Base-by-base conservation (phyloP, 495 filamentous ascomycete genomes). In the Cercophora newfieldiana region DNA sequence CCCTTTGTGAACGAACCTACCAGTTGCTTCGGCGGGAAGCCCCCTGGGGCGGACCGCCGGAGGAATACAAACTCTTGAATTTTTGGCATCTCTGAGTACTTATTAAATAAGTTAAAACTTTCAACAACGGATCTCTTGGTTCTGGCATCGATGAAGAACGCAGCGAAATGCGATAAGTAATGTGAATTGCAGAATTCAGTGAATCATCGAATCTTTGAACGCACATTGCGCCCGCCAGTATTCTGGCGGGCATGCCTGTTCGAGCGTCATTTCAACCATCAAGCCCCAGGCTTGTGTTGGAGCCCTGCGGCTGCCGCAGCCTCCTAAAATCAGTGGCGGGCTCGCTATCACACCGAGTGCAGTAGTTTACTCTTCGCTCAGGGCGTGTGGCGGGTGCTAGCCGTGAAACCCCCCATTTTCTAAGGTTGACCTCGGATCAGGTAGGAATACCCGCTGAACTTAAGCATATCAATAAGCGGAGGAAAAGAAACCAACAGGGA, bases 401-500 rank as follows among this genome's bases (percentile, higher is more conserved):
- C 70, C 66, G 60, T 63, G 59, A 71, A 73, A 68, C 73, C 26
- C 54, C 58, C 65, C n/a, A 3, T 48, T 68, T 74, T 68, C 68
- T 54, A 70, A 71, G 74, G 74, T 86, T 86, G 83, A 88, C 84
- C 83, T 87, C 83, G 79, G 82, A 87, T 88, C 83, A 87, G 83
- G 82, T 85, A 86, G 83, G 83, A 82, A 83, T 87, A 88, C 85
- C 83, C 82, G 82, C 85, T 88, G 82, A 88, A 88, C 84, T 88
- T 89, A 88, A 88, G 85, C 83, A 88, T 89, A 89, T 89, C 83
- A 88, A 88, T 88, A 88, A 88, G 84, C 82, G 82, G 82, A 87
- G 83, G 83, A 87, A 87, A 88, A 88, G 84, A 88, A 88, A 88
- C 85, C 83, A 88, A 88, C 83, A 85, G 82, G 82, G 82, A 87